phyloP scores from a whole-genome alignment of 202 grass and related monocot genomes.

The Zoysia matrella region DNA sequence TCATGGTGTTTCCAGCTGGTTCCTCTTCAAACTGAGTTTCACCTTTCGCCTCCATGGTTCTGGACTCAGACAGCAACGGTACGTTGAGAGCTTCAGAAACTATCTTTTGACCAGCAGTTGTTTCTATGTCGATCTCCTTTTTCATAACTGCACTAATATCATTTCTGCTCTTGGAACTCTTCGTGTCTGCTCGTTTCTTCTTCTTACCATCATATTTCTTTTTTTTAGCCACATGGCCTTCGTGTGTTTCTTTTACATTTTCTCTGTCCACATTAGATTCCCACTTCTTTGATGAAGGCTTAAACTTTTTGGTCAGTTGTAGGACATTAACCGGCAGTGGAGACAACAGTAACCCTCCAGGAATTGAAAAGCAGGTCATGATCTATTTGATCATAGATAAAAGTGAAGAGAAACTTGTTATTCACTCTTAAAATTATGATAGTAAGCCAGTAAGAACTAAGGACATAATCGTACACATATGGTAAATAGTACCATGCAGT shows the following conservation, averaged over 20 bases:
- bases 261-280: constrained; percentile 41
- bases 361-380: constrained; percentile 47
- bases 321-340: constrained; percentile 66
- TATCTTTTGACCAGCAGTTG: no score
- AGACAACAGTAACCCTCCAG: constrained; percentile 77
- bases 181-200: constrained; percentile 45
- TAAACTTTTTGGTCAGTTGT: constrained; percentile 66
- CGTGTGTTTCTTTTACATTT: constrained; percentile 48
- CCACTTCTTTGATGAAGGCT: constrained; percentile 55
- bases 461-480: constrained; percentile 15
- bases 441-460: neutral
- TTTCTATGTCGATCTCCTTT: constrained; percentile 42
- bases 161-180: constrained; percentile 52
- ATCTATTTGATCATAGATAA: constrained; percentile 13
- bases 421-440: constrained; percentile 16
- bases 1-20: constrained; percentile 37
- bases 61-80: constrained; percentile 24
- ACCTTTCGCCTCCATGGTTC: constrained; percentile 45
- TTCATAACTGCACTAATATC: constrained; percentile 49
- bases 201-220: constrained; percentile 67
- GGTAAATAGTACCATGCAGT: constrained; percentile 32
- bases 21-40: constrained; percentile 58
- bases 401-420: constrained; percentile 42
- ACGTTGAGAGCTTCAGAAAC: no score
- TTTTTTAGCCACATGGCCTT: constrained; percentile 61